Conservation (phyloP, 2,329 filamentous ascomycete species). For the Penicillium sp. region DNA sequence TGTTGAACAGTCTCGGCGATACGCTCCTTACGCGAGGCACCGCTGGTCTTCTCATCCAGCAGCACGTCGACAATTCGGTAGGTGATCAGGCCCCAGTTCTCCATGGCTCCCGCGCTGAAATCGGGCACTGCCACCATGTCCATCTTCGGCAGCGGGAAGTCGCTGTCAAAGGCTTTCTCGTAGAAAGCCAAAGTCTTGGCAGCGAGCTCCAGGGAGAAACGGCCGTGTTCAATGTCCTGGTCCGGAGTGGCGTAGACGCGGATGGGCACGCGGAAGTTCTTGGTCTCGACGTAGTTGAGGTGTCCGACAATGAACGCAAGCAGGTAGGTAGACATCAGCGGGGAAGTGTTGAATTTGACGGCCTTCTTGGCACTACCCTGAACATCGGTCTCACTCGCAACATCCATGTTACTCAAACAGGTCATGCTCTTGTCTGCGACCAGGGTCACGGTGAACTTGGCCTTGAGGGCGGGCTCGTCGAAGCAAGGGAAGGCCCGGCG, state of each 20-base stretch:
- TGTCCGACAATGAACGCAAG: conserved; percentile 93
- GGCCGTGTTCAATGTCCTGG: conserved; percentile 85
- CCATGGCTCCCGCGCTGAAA: conserved; percentile 95
- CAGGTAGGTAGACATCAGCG: conserved; percentile 94
- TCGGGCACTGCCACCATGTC: conserved; percentile 96
- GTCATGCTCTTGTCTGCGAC: conserved; percentile 89
- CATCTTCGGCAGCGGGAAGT: conserved; percentile 91
- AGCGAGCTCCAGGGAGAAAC: conserved; percentile 87
- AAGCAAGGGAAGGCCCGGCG: conserved; percentile 94
- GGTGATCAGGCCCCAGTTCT: conserved; percentile 96
- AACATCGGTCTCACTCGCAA: conserved; percentile 77
- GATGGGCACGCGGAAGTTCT: conserved; percentile 86
- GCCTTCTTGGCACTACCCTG: conserved; percentile 73
- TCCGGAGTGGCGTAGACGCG: conserved; percentile 93
- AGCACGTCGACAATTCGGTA: conserved; percentile 92
- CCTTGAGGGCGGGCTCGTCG: conserved; percentile 92
- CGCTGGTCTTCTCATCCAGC: conserved; percentile 87
- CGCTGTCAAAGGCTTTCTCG: conserved; percentile 87
- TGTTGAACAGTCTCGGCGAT: conserved; percentile 96
- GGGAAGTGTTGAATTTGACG: conserved; percentile 89
- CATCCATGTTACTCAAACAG: conserved; percentile 96
- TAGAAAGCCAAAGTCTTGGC: conserved; percentile 92
- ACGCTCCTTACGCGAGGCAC: conserved; percentile 86
- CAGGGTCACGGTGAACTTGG: conserved; percentile 87
- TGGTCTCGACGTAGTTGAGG: conserved; percentile 91